phyloP scores from a whole-genome alignment of 1,139 yeast species.

The Saccharomyces hybrid region DNA sequence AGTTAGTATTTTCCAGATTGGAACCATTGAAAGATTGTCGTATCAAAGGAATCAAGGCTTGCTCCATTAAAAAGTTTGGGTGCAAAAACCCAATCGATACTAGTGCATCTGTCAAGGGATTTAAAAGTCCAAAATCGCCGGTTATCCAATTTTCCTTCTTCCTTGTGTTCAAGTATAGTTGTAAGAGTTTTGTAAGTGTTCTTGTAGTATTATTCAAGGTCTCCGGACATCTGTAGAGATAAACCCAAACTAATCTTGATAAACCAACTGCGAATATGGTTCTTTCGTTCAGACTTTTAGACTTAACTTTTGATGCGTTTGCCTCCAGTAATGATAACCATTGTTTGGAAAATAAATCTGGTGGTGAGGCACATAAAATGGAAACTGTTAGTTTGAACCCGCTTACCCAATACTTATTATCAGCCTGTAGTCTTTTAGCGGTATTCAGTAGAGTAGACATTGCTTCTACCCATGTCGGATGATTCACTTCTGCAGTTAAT shows the following conservation, averaged over 20 bases:
- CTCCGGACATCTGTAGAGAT: slow-evolving; percentile 76
- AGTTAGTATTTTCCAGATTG: slow-evolving; percentile 51
- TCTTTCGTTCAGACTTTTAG: slow-evolving; percentile 50
- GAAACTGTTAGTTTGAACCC: slow-evolving; percentile 67
- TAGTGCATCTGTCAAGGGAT: slow-evolving; percentile 61
- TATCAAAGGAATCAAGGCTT: slow-evolving; percentile 55
- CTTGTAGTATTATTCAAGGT: slow-evolving; percentile 80
- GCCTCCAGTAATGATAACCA: slow-evolving; percentile 68
- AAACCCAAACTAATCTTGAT: slow-evolving; percentile 81
- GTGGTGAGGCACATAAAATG: slow-evolving; percentile 72
- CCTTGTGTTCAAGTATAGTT: slow-evolving; percentile 45
- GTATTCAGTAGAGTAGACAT: slow-evolving; percentile 56
- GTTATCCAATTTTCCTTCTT: slow-evolving; percentile 70
- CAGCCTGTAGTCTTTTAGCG: slow-evolving; percentile 35
- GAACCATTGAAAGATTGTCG: slow-evolving; percentile 49
- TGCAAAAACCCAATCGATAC: slow-evolving; percentile 75
- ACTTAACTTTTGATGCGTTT: slow-evolving; percentile 36
- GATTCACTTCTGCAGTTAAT: slow-evolving; percentile 89
- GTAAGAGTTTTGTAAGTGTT: slow-evolving; percentile 51
- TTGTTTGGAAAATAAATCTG: slow-evolving; percentile 60
- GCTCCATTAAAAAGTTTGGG: slow-evolving; percentile 71
- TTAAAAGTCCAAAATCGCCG: slow-evolving; percentile 52
- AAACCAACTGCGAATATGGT: slow-evolving; percentile 56
- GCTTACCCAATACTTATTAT: slow-evolving; percentile 62
- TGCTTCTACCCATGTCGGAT: slow-evolving; percentile 90